Evolutionary conservation across 169 alveolate species (phyloP), one percentile per base, ranked within the genome.

Genomic region (Cryptosporidium parvum): DNA sequence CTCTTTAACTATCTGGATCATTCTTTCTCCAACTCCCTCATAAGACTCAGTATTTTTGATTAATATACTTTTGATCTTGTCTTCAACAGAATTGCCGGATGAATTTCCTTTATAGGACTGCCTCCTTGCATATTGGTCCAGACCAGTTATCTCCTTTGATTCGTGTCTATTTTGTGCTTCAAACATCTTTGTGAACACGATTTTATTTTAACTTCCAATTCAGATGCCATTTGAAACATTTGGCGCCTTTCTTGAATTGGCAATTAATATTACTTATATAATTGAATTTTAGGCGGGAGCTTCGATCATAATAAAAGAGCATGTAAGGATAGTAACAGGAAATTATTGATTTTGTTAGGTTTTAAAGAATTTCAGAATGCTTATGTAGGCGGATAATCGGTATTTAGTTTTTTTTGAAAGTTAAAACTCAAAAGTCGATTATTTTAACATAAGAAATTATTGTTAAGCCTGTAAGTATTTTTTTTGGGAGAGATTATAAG

Each of bases 11-110:
- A 45, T 67, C 26, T 67, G 29, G 18, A 80, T 80, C 89, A 80
- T 80, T 31, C 68, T 61, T 12, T 80, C 75, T 1, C 89, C 89
- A 33, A 80, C 45, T 5, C 89, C 89, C 6, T 80, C 89, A 33
- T 80, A 80, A 12, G 89, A 80, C 58, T 67, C 89, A 16, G 80
- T 65, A 51, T 65, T 37, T n/a, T 80, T 33, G 4, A 80, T 65
- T 23, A 80, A 26, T 31, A 42, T 53, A 61, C 44, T 44, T 18
- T 45, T 80, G 21, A 80, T 80, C 39, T 26, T 35, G 62, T 62
- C 62, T 51, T 65, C 75, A n/a, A 33, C 18, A 62, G 21, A 26
- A 12, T 35, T 42, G 3, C 39, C n/a, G 3, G n/a, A 39, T 5
- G 37, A 33, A 75, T 35, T 37, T 45, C 59, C 71, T 0, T 21